Conservation (phyloP, 2,329 filamentous ascomycete genomes). For the Truncatella angustata region DNA sequence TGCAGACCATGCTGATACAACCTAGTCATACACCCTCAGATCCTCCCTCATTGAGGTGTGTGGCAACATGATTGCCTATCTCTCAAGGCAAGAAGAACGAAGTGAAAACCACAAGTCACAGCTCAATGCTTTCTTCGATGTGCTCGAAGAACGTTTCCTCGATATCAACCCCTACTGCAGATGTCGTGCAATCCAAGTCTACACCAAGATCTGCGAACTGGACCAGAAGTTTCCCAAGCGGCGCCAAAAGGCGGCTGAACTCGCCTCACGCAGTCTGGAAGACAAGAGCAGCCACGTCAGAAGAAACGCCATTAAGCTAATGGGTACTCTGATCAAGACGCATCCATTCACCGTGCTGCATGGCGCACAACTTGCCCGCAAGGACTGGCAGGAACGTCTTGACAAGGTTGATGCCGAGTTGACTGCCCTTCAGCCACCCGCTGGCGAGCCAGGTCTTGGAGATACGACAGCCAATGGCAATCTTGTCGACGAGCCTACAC, state of each 20-base stretch:
- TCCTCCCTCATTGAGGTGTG: conserved; percentile 96
- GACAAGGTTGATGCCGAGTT: conserved; percentile 83
- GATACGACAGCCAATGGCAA: conserved; percentile 69
- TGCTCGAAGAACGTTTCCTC: conserved; percentile 91
- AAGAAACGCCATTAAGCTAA: conserved; percentile 89
- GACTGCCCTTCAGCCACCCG: conserved; percentile 75
- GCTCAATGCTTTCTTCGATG: conserved; percentile 95
- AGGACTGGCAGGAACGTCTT: conserved; percentile 81
- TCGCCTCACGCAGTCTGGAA: conserved; percentile 85
- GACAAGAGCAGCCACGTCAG: conserved; percentile 98
- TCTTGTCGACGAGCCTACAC: conserved; percentile 85
- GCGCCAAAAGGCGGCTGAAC: conserved; percentile 80
- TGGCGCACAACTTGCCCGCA: conserved; percentile 77
- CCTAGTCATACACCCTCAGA: conserved; percentile 82
- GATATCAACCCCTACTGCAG: conserved; percentile 97
- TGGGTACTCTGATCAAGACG: conserved; percentile 84
- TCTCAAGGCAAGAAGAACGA: conserved; percentile 87
- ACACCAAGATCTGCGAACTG: conserved; percentile 87
- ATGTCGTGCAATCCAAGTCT: conserved; percentile 89
- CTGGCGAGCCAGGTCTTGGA: conserved; percentile 68
- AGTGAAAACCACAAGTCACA: conserved; percentile 93
- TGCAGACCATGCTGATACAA: neutral
- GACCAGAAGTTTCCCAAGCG: conserved; percentile 95
- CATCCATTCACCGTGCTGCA: conserved; percentile 94
- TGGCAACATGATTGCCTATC: conserved; percentile 87